Evolutionary conservation across 169 alveolate genomes (phyloP), one percentile per base, ranked within the genome.

Genomic region (Babesia ovis): DNA sequence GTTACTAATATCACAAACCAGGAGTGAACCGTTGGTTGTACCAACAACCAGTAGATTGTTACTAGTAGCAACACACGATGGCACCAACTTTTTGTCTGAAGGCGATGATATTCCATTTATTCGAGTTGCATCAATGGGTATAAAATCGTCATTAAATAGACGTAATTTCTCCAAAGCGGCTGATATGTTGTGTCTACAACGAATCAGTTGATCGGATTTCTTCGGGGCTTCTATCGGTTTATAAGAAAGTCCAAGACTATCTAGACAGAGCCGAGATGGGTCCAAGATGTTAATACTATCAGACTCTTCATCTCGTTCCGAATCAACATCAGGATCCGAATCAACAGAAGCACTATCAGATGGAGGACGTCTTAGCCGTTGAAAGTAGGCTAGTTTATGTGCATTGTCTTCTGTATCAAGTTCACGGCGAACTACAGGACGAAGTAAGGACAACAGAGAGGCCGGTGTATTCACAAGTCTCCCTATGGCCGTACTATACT

Each of bases 21-120:
- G 51, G 32, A 77, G 22, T 4, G 86, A 77, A 25, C 86, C 86
- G 46, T 57, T 41, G 5, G 76, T 35, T 23, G 86, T 77, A 16
- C 86, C 86, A 0, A 57, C 67, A 9, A 77, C 62, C 4, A 77
- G 22, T 20, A 68, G 29, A 5, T 54, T 46, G n/a, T 54, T 77
- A 55, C 67, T 68, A 23, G 83, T 34, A 39, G 68, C 56, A 1
- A 77, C 41, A 29, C 86, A 77, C 42, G 81, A 50, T 1, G 67
- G 72, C 37, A 46, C 18, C 6, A 62, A 18, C 1, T 61, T 1
- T 18, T 50, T 53, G 31, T 35, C n/a, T 18, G 74, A 14, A 12
- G 72, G 12, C 23, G 58, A 4, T 9, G 39, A 46, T 16, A 34
- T 16, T 12, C 48, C 8, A 50, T 29, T 45, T 27, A 41, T 16